Conservation (phyloP, 2,329 filamentous ascomycete species). For the Epichloe baconii region DNA sequence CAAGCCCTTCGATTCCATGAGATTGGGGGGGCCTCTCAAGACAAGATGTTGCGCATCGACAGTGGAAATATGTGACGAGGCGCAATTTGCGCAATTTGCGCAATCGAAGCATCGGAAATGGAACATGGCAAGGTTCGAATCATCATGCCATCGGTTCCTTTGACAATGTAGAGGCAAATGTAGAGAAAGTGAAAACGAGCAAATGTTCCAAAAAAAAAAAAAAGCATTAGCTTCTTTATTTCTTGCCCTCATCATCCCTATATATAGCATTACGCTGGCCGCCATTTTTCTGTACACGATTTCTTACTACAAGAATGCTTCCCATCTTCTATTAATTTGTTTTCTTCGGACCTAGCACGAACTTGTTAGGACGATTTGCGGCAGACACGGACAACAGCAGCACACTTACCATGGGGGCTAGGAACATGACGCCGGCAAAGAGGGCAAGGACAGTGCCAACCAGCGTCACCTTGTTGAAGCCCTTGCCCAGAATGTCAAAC, state of each 20-base stretch:
- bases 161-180: too few species aligned
- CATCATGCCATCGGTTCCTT: too few species aligned
- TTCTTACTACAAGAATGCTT: constrained; percentile 20
- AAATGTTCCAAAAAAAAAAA: background rate
- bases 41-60: too few species aligned
- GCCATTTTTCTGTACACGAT: background rate
- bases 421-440: constrained; percentile 57
- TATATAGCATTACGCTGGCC: background rate
- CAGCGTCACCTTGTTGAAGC: constrained; percentile 83
- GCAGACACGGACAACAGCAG: background rate
- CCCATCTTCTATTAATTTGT: constrained; percentile 55
- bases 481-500: constrained; percentile 87
- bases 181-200: too few species aligned
- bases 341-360: constrained; percentile 42
- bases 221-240: background rate
- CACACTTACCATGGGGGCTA: constrained; percentile 71
- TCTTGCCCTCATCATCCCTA: background rate
- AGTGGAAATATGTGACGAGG: too few species aligned
- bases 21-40: too few species aligned
- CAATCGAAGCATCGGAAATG: too few species aligned
- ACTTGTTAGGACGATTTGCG: constrained; percentile 18
- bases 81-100: too few species aligned
- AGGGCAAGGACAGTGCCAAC: constrained; percentile 73
- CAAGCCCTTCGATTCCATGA: too few species aligned
- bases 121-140: too few species aligned